Conservation (phyloP, 2,329 filamentous ascomycete species). For the Pseudohalonectria lignicola region DNA sequence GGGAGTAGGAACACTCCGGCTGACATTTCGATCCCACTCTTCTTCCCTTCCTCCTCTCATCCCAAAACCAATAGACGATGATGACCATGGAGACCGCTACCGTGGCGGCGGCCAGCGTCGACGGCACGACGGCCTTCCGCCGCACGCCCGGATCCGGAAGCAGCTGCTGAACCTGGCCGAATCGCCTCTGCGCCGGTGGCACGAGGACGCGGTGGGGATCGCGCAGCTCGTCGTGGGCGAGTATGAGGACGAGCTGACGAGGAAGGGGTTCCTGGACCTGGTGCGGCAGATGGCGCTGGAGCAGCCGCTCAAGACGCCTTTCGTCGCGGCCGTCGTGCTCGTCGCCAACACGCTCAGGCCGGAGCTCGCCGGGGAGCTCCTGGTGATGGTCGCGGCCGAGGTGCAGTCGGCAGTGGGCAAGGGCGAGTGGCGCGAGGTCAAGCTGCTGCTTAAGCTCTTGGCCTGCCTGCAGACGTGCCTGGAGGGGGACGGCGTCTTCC, state of each 20-base stretch:
- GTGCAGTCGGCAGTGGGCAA: conserved; percentile 56
- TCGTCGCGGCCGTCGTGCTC: conserved; percentile 74
- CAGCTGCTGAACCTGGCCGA: conserved; percentile 75
- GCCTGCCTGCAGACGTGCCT: conserved; percentile 75
- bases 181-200: conserved; percentile 64
- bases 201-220: conserved; percentile 67
- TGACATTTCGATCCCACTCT: background rate
- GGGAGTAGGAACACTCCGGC: background rate
- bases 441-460: conserved; percentile 80
- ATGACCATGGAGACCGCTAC: conserved; percentile 50
- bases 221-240: conserved; percentile 71
- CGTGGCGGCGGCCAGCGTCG: conserved; percentile 62
- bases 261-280: conserved; percentile 61
- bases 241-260: conserved; percentile 74
- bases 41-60: background rate
- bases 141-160: conserved; percentile 56
- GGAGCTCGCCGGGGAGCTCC: conserved; percentile 60
- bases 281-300: conserved; percentile 69
- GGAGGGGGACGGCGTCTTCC: conserved; percentile 76
- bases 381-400: conserved; percentile 47
- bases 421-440: conserved; percentile 83
- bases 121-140: conserved; percentile 58
- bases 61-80: conserved; percentile 41
- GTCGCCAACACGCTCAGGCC: conserved; percentile 68
- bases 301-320: conserved; percentile 96